Percentiles rank a stretch among this genome's conserved stretches.
Conservation (phyloP, 768 basidiomycete genomes). For the Boletus insuetus region DNA sequence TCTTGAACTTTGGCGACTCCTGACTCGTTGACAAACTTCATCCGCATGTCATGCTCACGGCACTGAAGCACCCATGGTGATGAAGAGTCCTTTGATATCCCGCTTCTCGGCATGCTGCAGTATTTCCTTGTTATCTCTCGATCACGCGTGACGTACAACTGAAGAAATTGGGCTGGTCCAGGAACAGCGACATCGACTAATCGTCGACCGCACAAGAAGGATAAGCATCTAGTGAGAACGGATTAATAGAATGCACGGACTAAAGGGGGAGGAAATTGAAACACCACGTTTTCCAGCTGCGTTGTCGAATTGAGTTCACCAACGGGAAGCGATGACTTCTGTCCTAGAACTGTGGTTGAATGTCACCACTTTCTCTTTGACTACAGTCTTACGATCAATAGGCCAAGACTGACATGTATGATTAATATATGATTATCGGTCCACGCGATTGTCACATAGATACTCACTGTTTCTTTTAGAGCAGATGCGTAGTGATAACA, state of each 20-base stretch:
- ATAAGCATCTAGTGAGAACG: slow-evolving; percentile 84
- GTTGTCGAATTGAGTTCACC: too few species aligned
- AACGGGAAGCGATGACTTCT: too few species aligned
- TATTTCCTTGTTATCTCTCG: slow-evolving; percentile 79
- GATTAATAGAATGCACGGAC: too few species aligned
- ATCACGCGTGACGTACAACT: slow-evolving; percentile 88
- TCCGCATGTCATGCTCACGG: slow-evolving; percentile 91
- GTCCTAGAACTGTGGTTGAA: too few species aligned
- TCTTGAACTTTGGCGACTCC: slow-evolving; percentile 25
- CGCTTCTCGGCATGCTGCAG: slow-evolving; percentile 82
- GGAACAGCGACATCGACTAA: slow-evolving; percentile 77
- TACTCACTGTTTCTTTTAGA: slow-evolving; percentile 75
- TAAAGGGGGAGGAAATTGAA: too few species aligned
- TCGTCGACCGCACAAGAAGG: slow-evolving; percentile 91
- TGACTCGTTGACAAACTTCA: slow-evolving; percentile 81
- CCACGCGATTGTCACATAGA: background rate
- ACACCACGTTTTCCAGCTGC: too few species aligned
- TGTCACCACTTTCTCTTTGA: slow-evolving; percentile 53
- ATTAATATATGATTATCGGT: background rate
- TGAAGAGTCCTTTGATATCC: slow-evolving; percentile 87
- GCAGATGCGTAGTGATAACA: slow-evolving; percentile 72
- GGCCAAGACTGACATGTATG: slow-evolving; percentile 52
- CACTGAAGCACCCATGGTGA: slow-evolving; percentile 91
- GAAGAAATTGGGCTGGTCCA: slow-evolving; percentile 78
- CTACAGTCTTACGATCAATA: slow-evolving; percentile 63